A percentile compares a stretch with the other conserved stretches of the same genome.
These are phyloP conservation scores for Xerocomellus amylosporus DNA, from an alignment of 768 basidiomycete genomes.

Conservation along the genomic window DNA sequence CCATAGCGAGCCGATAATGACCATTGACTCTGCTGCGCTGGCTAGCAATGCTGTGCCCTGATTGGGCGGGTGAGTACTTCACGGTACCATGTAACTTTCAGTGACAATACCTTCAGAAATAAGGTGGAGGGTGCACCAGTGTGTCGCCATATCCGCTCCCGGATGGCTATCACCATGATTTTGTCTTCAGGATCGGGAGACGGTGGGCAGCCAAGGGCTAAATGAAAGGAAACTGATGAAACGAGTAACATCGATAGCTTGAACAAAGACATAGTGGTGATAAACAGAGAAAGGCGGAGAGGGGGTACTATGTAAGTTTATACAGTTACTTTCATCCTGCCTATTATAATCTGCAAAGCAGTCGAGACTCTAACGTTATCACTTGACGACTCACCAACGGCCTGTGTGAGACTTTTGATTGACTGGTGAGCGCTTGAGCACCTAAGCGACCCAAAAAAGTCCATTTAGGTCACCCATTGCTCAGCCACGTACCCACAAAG, in stretches of 20 bases:
- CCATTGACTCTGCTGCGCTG: background rate
- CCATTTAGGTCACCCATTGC: too few relatives aligned
- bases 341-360: too few relatives aligned
- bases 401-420: too few relatives aligned
- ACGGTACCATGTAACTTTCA: background rate
- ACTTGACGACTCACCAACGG: too few relatives aligned
- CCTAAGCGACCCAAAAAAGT: too few relatives aligned
- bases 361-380: too few relatives aligned
- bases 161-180: background rate
- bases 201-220: background rate
- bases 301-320: too few relatives aligned
- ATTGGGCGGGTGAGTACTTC: background rate
- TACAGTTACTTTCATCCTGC: too few relatives aligned
- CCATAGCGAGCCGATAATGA: constrained; percentile 1
- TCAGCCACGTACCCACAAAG: too few relatives aligned
- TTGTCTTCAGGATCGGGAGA: background rate
- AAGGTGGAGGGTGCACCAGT: background rate
- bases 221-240: constrained; percentile 7
- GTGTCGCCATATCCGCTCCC: constrained; percentile 7
- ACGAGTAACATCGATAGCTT: constrained; percentile 6
- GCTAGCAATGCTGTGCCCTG: background rate
- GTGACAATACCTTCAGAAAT: background rate
- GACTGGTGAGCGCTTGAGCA: too few relatives aligned
- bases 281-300: background rate
- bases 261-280: constrained; percentile 5